phyloP scores from a whole-genome alignment of 345 rosid species.

The Erucastrum elatum region DNA sequence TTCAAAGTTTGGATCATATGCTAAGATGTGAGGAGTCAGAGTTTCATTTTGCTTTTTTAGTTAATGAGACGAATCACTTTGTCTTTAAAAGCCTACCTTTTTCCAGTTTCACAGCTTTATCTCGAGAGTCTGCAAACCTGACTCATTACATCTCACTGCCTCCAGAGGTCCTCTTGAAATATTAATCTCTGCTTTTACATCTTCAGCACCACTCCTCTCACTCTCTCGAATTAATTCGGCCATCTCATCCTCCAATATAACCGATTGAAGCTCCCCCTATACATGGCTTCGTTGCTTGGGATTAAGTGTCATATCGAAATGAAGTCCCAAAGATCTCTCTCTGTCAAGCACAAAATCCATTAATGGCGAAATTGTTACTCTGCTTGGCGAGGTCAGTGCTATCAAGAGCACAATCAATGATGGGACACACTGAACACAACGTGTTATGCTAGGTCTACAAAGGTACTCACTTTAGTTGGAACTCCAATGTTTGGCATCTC shows the following conservation, averaged over 20 bases:
- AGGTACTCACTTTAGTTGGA: neutral
- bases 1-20: no score
- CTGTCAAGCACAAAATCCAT: neutral
- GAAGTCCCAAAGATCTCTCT: neutral
- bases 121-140: neutral
- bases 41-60: no score
- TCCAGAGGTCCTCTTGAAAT: neutral
- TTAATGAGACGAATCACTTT: no score
- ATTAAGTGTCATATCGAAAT: neutral
- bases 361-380: neutral
- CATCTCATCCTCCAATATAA: neutral
- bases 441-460: neutral
- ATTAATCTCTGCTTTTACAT: neutral
- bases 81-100: no score
- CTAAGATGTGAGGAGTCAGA: no score
- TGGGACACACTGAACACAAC: neutral
- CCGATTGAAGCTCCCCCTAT: neutral
- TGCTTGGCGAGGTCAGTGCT: neutral
- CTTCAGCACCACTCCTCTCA: no score
- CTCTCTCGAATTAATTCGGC: neutral
- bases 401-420: neutral
- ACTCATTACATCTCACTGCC: neutral
- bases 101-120: no score
- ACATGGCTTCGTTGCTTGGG: neutral
- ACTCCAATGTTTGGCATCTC: neutral